These are phyloP conservation scores for Elaeis oleifera DNA, from an alignment of 202 grass and related monocot genomes.

Conservation along the genomic window DNA sequence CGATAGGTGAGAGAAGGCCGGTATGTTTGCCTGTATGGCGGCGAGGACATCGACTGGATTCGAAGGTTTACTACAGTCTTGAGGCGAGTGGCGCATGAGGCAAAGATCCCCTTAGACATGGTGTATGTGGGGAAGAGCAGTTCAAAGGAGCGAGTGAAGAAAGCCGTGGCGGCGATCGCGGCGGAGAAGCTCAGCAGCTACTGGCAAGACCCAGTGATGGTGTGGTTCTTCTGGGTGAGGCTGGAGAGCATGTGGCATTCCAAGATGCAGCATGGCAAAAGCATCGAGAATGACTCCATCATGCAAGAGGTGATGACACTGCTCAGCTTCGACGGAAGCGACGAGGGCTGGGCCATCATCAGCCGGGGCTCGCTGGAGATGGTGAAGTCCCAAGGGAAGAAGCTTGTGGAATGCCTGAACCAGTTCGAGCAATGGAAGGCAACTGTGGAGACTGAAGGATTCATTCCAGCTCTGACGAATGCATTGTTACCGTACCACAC, in stretches of 20 bases:
- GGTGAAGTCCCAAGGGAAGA: slow-evolving; percentile 19
- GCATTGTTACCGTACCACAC: slow-evolving; percentile 27
- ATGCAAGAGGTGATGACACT: slow-evolving; percentile 36
- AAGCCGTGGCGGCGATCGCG: slow-evolving; percentile 1
- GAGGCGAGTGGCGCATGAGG: slow-evolving; percentile 15
- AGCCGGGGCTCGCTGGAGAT: slow-evolving; percentile 23
- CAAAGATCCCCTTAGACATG: slow-evolving; percentile 24
- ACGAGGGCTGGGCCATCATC: slow-evolving; percentile 5
- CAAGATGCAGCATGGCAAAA: slow-evolving; percentile 31
- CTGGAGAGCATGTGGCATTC: slow-evolving; percentile 50
- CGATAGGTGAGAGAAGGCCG: slow-evolving; percentile 24
- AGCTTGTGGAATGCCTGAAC: slow-evolving; percentile 24
- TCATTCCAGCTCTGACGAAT: slow-evolving; percentile 23
- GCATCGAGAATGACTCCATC: slow-evolving; percentile 30
- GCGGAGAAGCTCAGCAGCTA: slow-evolving; percentile 34
- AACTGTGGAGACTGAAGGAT: slow-evolving; percentile 9
- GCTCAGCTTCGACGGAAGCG: slow-evolving; percentile 39
- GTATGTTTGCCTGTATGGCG: slow-evolving; percentile 35
- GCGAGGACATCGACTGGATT: slow-evolving; percentile 39
- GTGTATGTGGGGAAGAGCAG: slow-evolving; percentile 46
- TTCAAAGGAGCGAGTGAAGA: slow-evolving; percentile 31
- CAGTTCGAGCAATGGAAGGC: slow-evolving; percentile 31
- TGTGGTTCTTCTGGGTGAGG: slow-evolving; percentile 51
- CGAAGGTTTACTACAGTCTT: slow-evolving; percentile 25
- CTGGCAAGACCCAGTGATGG: slow-evolving; percentile 34